Conservation (phyloP, 345 rosid genomes). For the Passiflora organensis region DNA sequence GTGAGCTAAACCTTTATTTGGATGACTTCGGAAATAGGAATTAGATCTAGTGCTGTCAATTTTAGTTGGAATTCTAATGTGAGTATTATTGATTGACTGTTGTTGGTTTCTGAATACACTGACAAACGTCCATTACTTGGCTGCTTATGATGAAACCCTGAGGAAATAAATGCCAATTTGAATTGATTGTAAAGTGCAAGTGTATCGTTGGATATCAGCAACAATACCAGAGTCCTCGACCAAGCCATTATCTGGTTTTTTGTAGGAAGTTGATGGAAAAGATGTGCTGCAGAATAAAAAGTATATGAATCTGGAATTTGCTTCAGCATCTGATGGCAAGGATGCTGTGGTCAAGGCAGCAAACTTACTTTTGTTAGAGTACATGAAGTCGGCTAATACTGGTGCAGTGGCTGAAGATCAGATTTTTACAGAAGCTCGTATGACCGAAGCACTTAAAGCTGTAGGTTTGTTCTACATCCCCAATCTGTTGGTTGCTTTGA, state of each 20-base stretch:
- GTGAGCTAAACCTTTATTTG: no score
- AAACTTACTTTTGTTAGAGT: constrained; percentile 54
- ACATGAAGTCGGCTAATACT: constrained; percentile 31
- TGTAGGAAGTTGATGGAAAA: constrained; percentile 44
- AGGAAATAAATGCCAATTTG: not conserved
- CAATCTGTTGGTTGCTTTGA: constrained; percentile 6
- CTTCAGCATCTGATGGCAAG: constrained; percentile 71
- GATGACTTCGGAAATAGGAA: no score
- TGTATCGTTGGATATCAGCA: constrained; percentile 3
- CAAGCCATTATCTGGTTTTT: not conserved
- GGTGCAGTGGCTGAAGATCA: constrained; percentile 39
- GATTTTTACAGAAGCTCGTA: constrained; percentile 56
- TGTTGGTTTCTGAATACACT: not conserved
- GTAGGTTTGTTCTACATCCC: constrained; percentile 52
- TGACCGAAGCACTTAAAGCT: constrained; percentile 60
- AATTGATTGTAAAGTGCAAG: not conserved
- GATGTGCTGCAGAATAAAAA: constrained; percentile 22
- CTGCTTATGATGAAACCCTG: not conserved
- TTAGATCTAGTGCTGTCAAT: not conserved
- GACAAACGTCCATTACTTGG: not conserved
- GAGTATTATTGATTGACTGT: not conserved
- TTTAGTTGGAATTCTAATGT: not conserved
- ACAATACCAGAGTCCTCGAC: constrained; percentile 9
- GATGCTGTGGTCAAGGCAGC: constrained; percentile 85
- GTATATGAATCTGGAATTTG: constrained; percentile 51